These are phyloP conservation scores for Cercophora scortea DNA, from an alignment of 495 filamentous ascomycete species.

Conservation along the genomic window DNA sequence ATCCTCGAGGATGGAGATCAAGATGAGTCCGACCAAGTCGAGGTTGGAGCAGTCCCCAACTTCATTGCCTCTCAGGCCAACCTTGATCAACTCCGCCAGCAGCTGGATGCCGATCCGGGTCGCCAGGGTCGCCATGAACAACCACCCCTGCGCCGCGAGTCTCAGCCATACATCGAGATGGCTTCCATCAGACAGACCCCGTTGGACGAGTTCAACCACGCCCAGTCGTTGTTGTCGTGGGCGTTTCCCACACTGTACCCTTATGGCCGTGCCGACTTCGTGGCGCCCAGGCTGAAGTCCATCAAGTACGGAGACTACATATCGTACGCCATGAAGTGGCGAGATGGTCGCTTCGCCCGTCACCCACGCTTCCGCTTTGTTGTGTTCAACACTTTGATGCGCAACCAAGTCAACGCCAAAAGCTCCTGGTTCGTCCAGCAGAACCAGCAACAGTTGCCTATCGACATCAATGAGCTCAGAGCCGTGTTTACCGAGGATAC, in stretches of 20 bases:
- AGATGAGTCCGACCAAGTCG: not conserved
- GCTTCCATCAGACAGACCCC: no score
- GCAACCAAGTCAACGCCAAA: no score
- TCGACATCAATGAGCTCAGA: no score
- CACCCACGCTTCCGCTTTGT: no score
- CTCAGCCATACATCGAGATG: no score
- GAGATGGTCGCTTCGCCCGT: not conserved
- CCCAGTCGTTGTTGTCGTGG: not conserved
- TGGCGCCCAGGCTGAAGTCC: not conserved
- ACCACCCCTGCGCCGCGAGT: not conserved
- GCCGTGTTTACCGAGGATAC: no score
- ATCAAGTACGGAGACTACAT: not conserved
- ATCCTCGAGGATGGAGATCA: not conserved
- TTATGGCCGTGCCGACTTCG: not conserved
- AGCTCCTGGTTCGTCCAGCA: no score
- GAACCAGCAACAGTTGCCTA: no score
- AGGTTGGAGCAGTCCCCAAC: not conserved
- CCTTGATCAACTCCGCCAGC: not conserved
- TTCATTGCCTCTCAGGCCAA: not conserved
- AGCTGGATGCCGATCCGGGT: no score
- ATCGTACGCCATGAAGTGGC: not conserved
- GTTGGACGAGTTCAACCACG: not conserved
- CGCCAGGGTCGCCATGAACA: not conserved
- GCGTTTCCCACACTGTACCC: not conserved
- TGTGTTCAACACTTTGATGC: not conserved